A percentile compares a stretch with the other conserved stretches of the same genome.
Conservation (phyloP, 345 rosid genomes). For the Psidium friedrichsthalianum region DNA sequence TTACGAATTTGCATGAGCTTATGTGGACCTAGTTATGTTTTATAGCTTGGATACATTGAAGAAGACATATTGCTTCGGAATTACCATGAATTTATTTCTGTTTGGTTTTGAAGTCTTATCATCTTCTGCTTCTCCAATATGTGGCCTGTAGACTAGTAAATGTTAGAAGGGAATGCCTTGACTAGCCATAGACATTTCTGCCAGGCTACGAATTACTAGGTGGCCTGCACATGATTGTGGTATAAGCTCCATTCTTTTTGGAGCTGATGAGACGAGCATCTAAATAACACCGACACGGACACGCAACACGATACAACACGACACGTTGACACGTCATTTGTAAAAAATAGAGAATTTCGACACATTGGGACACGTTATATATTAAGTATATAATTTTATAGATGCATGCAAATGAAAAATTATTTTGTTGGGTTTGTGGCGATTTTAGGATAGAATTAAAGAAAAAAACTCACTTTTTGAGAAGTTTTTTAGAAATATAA, state of each 20-base stretch:
- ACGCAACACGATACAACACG: no score
- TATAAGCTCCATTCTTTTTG: constrained; percentile 55
- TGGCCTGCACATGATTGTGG: constrained; percentile 81
- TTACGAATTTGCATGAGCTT: not conserved
- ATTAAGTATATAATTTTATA: no score
- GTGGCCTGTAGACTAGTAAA: not conserved
- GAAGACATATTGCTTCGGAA: not conserved
- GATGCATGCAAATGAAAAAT: no score
- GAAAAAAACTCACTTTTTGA: no score
- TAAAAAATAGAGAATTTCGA: no score
- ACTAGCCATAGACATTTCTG: constrained; percentile 57
- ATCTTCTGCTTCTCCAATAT: not conserved
- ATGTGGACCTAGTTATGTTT: not conserved
- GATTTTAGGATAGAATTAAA: no score
- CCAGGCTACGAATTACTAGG: constrained; percentile 64
- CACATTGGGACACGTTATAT: no score
- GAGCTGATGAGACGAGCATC: constrained; percentile 52
- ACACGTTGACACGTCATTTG: no score
- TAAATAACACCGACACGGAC: no score
- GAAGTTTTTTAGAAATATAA: no score
- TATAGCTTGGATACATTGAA: not conserved
- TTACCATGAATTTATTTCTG: not conserved
- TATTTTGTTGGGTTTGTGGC: no score
- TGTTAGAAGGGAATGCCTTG: constrained; percentile 17
- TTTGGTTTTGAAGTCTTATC: not conserved